Conservation (phyloP, 305 asterid genomes). For the Euphrasia arctica region DNA sequence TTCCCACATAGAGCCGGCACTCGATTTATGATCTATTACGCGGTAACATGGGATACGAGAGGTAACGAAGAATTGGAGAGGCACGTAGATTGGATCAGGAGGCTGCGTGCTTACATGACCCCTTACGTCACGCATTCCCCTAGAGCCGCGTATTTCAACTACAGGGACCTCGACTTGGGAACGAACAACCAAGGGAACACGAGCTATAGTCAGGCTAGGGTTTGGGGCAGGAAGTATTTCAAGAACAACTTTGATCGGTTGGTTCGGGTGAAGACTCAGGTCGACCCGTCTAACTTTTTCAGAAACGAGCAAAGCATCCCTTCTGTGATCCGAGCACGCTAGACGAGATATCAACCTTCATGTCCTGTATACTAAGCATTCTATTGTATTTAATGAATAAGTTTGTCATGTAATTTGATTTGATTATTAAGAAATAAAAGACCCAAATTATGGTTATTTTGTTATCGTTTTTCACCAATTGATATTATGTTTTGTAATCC, state of each 20-base stretch:
- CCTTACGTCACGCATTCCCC: background rate
- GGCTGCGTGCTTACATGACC: background rate
- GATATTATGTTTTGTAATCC: too few relatives aligned
- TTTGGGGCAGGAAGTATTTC: conserved; percentile 21
- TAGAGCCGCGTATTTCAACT: background rate
- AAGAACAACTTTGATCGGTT: conserved; percentile 30
- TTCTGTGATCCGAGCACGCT: conserved; percentile 4
- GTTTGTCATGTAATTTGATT: background rate
- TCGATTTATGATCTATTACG: background rate
- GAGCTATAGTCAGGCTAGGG: background rate
- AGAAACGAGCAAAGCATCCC: conserved; percentile 39
- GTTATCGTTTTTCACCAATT: too few relatives aligned
- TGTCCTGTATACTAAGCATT: background rate
- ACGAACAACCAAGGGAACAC: conserved; percentile 2
- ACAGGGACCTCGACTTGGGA: background rate
- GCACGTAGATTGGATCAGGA: conserved; percentile 3
- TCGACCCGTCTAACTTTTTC: conserved; percentile 37
- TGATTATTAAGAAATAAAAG: background rate
- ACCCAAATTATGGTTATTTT: background rate
- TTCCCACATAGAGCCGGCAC: conserved; percentile 6
- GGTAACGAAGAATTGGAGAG: conserved; percentile 1
- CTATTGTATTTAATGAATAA: background rate
- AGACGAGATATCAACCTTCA: background rate
- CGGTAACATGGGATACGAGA: background rate
- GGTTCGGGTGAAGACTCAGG: conserved; percentile 30